phyloP scores from a whole-genome alignment of 345 rosid species.

The Eucalyptus microcorys region DNA sequence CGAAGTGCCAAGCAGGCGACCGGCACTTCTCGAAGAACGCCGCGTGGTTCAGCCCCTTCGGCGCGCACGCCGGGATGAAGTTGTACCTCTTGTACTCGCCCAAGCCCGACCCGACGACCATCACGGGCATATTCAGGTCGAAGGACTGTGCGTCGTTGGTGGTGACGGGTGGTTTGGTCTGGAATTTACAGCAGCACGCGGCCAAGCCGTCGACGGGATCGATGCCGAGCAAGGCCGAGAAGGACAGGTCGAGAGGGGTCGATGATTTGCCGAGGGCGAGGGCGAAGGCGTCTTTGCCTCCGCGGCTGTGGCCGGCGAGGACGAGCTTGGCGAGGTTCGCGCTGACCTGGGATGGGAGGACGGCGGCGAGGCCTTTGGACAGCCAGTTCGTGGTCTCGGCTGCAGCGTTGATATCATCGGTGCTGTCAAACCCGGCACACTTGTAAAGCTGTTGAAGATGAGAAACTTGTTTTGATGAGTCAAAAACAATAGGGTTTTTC shows the following conservation, averaged over 20 bases:
- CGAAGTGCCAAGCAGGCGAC: conserved; percentile 60
- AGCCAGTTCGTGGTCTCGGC: conserved; percentile 46
- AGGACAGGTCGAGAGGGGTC: background rate
- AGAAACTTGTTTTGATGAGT: background rate
- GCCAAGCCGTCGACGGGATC: background rate
- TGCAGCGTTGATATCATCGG: conserved; percentile 38
- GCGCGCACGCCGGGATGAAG: conserved; percentile 63
- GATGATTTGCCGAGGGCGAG: conserved; percentile 30
- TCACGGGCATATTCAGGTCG: background rate
- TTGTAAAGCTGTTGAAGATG: conserved; percentile 30
- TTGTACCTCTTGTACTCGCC: conserved; percentile 42
- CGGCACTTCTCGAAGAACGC: conserved; percentile 58
- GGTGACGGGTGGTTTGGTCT: background rate
- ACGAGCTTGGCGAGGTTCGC: conserved; percentile 41
- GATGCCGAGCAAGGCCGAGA: background rate
- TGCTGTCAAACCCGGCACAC: conserved; percentile 37
- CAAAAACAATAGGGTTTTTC: background rate
- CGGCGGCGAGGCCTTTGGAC: conserved; percentile 17
- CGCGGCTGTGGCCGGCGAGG: conserved; percentile 72
- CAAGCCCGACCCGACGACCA: conserved; percentile 72
- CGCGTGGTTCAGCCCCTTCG: conserved; percentile 61
- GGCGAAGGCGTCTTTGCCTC: conserved; percentile 71
- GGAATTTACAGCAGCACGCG: background rate
- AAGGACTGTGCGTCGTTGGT: background rate
- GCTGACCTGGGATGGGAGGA: conserved; percentile 34